Conservation (phyloP, 2,329 filamentous ascomycete species). For the Xylaria sp. region DNA sequence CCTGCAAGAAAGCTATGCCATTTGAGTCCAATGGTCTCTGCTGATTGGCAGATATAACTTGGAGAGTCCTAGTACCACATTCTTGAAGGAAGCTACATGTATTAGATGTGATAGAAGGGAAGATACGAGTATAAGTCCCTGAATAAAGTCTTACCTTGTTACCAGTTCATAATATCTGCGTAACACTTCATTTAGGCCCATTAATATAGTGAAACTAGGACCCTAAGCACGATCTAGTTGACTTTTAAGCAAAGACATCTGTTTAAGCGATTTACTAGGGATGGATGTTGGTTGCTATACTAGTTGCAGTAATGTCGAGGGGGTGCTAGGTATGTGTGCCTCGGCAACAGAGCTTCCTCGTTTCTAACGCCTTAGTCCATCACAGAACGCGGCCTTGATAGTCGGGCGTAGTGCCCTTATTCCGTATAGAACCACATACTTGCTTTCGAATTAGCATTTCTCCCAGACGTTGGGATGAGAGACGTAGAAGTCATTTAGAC, state of each 20-base stretch:
- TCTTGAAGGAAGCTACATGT: no score
- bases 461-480: neutral
- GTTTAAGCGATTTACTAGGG: neutral
- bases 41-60: slow-evolving; percentile 5
- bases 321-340: neutral
- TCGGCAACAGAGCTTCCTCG: neutral
- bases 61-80: no score
- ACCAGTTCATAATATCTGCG: neutral
- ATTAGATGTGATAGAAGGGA: neutral
- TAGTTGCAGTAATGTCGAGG: neutral
- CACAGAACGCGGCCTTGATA: neutral
- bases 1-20: neutral
- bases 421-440: neutral
- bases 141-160: neutral
- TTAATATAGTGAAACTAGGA: neutral
- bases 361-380: neutral
- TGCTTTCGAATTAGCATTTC: neutral
- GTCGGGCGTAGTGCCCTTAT: neutral
- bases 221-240: neutral
- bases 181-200: neutral
- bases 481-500: neutral
- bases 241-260: neutral
- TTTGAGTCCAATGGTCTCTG: neutral
- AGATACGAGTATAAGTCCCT: neutral
- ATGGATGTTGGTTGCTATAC: neutral